Percentiles rank a stretch among this genome's conserved stretches.
These are phyloP conservation scores for Luffa aegyptiaca DNA, from an alignment of 306 rosid species.

Conservation along the genomic window DNA sequence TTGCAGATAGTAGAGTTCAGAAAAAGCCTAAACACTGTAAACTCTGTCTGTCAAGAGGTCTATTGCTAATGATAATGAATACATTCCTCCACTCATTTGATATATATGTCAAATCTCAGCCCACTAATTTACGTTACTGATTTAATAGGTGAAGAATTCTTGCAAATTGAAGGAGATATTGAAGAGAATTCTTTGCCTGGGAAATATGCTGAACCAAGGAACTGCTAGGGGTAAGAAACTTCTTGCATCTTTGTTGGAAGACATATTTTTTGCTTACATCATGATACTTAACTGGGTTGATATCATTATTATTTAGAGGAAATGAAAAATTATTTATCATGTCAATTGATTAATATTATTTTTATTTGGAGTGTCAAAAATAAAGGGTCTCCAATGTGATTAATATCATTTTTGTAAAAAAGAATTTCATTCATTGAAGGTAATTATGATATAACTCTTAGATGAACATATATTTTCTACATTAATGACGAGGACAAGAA, in stretches of 20 bases:
- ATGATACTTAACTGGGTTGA: not conserved
- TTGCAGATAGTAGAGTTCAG: constrained; percentile 70
- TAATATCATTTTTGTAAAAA: not conserved
- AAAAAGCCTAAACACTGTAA: constrained; percentile 65
- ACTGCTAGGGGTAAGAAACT: constrained; percentile 81
- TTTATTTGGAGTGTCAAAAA: too few species aligned
- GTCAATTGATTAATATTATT: not conserved
- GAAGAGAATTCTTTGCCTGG: constrained; percentile 78
- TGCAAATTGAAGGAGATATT: constrained; percentile 70
- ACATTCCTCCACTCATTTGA: constrained; percentile 13
- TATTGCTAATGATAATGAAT: constrained; percentile 14
- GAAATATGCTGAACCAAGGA: constrained; percentile 94
- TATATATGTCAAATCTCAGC: constrained; percentile 17
- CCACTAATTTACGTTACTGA: not conserved
- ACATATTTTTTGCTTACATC: not conserved
- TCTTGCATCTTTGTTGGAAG: not conserved
- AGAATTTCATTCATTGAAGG: not conserved
- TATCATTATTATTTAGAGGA: not conserved
- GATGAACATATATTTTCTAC: not conserved
- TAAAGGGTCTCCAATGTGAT: not conserved
- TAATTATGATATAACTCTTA: not conserved
- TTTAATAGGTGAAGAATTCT: constrained; percentile 60
- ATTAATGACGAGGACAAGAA: not conserved
- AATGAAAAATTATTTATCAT: not conserved
- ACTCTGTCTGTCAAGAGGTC: constrained; percentile 89